phyloP scores from a whole-genome alignment of 495 filamentous ascomycete genomes.

The Neurospora cerealis region DNA sequence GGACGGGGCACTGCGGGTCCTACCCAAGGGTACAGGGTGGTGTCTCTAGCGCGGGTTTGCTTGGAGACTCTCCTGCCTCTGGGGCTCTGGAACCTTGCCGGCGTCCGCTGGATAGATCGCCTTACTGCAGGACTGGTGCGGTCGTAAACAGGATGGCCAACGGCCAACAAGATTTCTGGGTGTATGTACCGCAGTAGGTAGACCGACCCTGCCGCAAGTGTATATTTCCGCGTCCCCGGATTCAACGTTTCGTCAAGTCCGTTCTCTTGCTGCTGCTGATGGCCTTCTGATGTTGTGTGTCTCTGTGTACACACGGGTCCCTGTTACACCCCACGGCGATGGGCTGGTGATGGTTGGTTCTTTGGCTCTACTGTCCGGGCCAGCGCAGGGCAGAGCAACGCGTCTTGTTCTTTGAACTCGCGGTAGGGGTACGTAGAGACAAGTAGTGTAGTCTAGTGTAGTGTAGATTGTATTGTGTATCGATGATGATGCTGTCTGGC shows the following conservation, averaged over 20 bases:
- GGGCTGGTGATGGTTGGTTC: slow-evolving; percentile 23
- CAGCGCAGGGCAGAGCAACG: slow-evolving; percentile 14
- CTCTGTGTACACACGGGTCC: slow-evolving; percentile 16
- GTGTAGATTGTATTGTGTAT: neutral
- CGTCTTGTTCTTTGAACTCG: slow-evolving; percentile 5
- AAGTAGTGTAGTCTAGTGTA: neutral
- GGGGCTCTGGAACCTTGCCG: slow-evolving; percentile 4
- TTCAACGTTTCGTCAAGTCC: slow-evolving; percentile 8
- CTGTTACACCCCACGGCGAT: slow-evolving; percentile 25
- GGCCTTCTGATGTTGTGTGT: slow-evolving; percentile 6
- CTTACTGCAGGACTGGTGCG: slow-evolving; percentile 17
- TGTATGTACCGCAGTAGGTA: neutral
- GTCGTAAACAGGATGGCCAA: slow-evolving; percentile 4
- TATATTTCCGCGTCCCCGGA: slow-evolving; percentile 15
- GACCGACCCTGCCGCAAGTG: neutral
- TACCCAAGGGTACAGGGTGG: slow-evolving; percentile 7
- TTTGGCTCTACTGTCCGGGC: slow-evolving; percentile 2
- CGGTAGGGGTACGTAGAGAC: slow-evolving; percentile 3
- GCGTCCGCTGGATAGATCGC: slow-evolving; percentile 17
- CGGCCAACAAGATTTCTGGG: slow-evolving; percentile 1
- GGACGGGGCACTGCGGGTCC: slow-evolving; percentile 18
- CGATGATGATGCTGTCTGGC: neutral
- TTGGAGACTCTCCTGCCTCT: slow-evolving; percentile 8
- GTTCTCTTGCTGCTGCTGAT: neutral
- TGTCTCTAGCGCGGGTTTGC: slow-evolving; percentile 9